Conservation (phyloP, 2,329 filamentous ascomycete species). For the Chaetomiaceae sp. region DNA sequence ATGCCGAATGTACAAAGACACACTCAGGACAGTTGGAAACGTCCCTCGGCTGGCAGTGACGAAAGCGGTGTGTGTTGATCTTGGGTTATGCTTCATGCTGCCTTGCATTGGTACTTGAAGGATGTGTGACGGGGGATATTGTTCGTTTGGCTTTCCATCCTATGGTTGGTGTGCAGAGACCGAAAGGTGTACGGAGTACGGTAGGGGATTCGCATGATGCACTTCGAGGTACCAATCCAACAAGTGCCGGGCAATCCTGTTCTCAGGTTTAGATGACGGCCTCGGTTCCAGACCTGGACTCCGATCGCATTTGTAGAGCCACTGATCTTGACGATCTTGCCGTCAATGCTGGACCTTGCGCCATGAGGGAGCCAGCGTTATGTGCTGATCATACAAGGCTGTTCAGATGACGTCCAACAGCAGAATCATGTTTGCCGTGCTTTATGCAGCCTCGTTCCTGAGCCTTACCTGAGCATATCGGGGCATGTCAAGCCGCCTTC, state of each 20-base stretch:
- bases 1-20: constrained; percentile 16
- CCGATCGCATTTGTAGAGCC: neutral
- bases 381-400: constrained; percentile 1
- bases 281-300: neutral
- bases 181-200: no score
- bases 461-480: neutral
- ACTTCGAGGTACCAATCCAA: neutral
- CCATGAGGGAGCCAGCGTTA: neutral
- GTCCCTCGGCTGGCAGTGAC: no score
- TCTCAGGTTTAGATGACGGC: neutral
- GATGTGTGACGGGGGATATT: neutral
- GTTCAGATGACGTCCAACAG: neutral
- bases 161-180: neutral
- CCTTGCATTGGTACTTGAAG: neutral
- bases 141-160: neutral
- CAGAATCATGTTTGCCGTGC: neutral
- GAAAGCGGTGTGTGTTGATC: no score
- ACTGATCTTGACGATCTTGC: neutral
- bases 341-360: neutral
- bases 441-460: neutral
- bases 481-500: neutral
- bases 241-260: neutral
- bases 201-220: neutral
- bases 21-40: neutral
- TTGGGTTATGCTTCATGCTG: neutral